Evolutionary conservation across 2,329 filamentous ascomycete species (phyloP), one percentile per base, ranked within the genome.

Genomic region (Aspergillus fructus): DNA sequence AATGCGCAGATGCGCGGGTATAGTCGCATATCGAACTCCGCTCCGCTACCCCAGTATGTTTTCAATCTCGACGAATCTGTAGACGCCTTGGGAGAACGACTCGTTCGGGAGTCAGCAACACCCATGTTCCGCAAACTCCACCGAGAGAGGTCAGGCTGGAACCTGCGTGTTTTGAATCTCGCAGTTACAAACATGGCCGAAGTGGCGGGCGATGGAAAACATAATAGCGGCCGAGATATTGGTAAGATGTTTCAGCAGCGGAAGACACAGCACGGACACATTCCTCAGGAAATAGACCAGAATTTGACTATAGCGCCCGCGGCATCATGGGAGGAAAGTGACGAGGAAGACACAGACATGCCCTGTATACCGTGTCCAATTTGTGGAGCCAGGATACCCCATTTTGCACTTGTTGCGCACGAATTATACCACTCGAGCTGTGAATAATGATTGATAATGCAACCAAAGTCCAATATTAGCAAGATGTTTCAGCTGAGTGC

Each of bases 161-260:
- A 93, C 63, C 74, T 97, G 17, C 90, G 89, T 62, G 77, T 97
- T 51, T 79, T 97, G 58, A 97, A 97, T 63, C 78, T 97, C 21
- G 93, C 91, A 46, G 92, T 90, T 7, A 89, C 90, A 13, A 96
- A 96, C 69, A 93, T 97, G 87, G 82, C 82, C 1, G 78, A 82
- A 41, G 79, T 78, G 15, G 85, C 83, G 4, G 78, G 77, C 13
- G 79, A 82, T 59, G 66, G 76, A 30, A 78, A 80, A 57, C 75
- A 77, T 9, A 83, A 82, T 30, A 79, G 76, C n/a, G 90, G 90
- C 1, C 81, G 89, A 62, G 87, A 96, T 67, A 96, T 97, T 63
- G 83, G 83, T 1, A 83, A 80, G 67, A 96, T 97, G 91, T 96
- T 97, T 71, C 85, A 79, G 66, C 81, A 80, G 54, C 91, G 96